phyloP scores from a whole-genome alignment of 2,329 filamentous ascomycete species.

The Neofusicoccum sp. region DNA sequence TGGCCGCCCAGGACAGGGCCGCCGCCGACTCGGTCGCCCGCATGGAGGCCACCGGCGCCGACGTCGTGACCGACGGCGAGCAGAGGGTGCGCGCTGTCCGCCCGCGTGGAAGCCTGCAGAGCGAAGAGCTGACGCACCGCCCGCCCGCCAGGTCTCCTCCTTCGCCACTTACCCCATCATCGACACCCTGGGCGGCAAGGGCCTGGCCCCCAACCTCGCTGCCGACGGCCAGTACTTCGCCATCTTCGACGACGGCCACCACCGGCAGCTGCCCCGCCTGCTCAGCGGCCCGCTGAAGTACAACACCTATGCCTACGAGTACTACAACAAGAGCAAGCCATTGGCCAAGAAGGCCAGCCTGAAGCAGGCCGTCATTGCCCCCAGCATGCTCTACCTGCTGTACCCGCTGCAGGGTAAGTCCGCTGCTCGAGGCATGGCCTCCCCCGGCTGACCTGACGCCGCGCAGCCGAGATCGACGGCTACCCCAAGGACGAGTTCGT shows the following conservation, averaged over 20 bases:
- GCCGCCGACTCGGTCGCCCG: constrained; percentile 30
- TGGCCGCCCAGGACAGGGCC: constrained; percentile 30
- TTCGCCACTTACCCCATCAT: constrained; percentile 35
- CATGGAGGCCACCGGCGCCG: constrained; percentile 29
- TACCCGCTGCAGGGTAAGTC: constrained; percentile 28
- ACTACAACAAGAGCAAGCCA: constrained; percentile 27
- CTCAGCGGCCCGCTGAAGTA: constrained; percentile 29
- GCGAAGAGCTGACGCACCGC: not conserved
- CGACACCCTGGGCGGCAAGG: constrained; percentile 31
- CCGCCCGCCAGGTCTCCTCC: constrained; percentile 22
- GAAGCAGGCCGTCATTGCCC: constrained; percentile 34
- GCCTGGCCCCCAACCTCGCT: constrained; percentile 28
- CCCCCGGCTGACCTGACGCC: not conserved
- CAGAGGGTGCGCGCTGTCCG: constrained; percentile 23
- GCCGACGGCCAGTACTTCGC: constrained; percentile 34
- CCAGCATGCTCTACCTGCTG: constrained; percentile 35
- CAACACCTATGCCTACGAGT: constrained; percentile 33
- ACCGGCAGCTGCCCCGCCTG: constrained; percentile 30
- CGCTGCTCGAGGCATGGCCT: too few relatives aligned
- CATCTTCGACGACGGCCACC: constrained; percentile 33
- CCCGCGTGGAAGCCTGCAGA: not conserved
- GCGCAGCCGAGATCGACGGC: constrained; percentile 26
- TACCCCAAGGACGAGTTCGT: constrained; percentile 30
- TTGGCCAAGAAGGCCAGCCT: constrained; percentile 26
- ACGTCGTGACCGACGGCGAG: constrained; percentile 32